Conservation (phyloP, 257 asterid species). For the Rubia yunnanensis region DNA sequence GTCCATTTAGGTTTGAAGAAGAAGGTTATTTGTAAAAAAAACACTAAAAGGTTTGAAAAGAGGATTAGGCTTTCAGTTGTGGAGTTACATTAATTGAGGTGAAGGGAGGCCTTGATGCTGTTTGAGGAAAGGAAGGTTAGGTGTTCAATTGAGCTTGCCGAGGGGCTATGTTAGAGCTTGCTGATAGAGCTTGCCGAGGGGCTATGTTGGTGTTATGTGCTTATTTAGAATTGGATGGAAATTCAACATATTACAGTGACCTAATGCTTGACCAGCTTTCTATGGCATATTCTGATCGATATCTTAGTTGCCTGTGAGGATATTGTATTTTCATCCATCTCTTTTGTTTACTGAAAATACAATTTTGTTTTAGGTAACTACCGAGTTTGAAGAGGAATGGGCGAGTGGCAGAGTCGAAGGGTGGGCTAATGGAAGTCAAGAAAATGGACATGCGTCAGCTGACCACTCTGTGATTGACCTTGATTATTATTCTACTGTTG, state of each 20-base stretch:
- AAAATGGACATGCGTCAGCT: constrained; percentile 41
- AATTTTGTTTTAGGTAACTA: constrained; percentile 37
- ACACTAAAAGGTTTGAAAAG: not conserved
- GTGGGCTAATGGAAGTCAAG: constrained; percentile 63
- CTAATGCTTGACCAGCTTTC: not conserved
- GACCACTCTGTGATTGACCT: constrained; percentile 67
- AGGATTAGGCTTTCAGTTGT: not conserved
- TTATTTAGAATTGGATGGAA: not conserved
- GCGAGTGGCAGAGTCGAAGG: constrained; percentile 54
- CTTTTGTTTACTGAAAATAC: constrained; percentile 11
- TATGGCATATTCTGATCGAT: too few species aligned
- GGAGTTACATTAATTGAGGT: not conserved
- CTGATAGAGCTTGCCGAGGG: not conserved
- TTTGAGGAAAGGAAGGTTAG: not conserved
- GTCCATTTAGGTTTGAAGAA: not conserved
- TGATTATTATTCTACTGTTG: constrained; percentile 62
- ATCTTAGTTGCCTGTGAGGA: not conserved
- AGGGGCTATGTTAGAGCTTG: not conserved
- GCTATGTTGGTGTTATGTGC: not conserved
- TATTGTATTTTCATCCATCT: not conserved
- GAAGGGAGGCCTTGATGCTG: not conserved
- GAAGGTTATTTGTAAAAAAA: not conserved
- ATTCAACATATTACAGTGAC: not conserved
- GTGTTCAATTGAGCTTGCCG: not conserved
- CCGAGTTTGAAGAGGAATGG: constrained; percentile 93